Conservation (phyloP, 2,329 filamentous ascomycete species). For the Diaporthe vaccinii region DNA sequence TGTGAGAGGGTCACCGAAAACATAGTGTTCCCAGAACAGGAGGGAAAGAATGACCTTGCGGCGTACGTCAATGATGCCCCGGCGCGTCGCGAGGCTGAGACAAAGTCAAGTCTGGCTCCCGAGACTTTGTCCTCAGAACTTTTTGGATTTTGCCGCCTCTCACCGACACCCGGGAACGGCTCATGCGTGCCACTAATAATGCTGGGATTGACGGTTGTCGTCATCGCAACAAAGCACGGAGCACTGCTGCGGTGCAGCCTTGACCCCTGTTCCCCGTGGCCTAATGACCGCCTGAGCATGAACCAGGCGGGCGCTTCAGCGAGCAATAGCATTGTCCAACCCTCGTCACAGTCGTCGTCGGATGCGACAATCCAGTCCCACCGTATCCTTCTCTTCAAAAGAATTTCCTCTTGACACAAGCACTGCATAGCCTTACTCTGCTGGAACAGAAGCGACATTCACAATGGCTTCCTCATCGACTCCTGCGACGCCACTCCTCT, state of each 20-base stretch:
- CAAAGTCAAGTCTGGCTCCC: background rate
- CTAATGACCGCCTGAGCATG: conserved; percentile 19
- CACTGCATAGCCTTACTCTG: background rate
- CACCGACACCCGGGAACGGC: conserved; percentile 4
- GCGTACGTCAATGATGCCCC: background rate
- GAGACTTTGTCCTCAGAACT: conserved; percentile 25
- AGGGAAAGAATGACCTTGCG: background rate
- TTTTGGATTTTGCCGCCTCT: conserved; percentile 36
- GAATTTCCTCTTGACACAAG: background rate
- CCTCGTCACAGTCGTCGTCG: background rate
- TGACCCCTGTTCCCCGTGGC: conserved; percentile 22
- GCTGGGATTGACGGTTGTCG: conserved; percentile 20
- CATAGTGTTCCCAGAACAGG: conserved; percentile 34
- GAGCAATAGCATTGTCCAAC: background rate
- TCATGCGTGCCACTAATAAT: conserved; percentile 14
- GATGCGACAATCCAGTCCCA: background rate
- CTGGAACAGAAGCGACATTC: background rate
- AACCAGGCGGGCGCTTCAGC: background rate
- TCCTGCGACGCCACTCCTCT: conserved; percentile 77
- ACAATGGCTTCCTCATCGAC: conserved; percentile 80
- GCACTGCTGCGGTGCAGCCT: background rate
- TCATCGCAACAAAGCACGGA: conserved; percentile 8
- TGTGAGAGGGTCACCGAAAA: conserved; percentile 4
- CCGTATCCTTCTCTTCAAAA: background rate
- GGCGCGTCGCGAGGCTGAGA: background rate